Percentiles rank a stretch among this genome's conserved stretches.
Conservation (phyloP, 768 basidiomycete genomes). For the Phylloporus arenicola region DNA sequence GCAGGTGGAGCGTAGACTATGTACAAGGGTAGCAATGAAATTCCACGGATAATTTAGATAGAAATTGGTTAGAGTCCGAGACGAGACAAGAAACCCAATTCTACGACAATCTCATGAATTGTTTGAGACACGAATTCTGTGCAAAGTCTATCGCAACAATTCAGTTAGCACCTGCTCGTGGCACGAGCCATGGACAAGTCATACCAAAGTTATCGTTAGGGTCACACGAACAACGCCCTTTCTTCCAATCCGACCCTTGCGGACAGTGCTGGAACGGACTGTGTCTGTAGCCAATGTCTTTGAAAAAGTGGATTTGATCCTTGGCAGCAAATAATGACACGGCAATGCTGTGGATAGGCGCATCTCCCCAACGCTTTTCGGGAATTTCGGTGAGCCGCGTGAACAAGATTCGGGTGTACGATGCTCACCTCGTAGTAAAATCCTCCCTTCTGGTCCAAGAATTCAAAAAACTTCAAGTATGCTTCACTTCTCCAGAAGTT, state of each 20-base stretch:
- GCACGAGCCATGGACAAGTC: slow-evolving; percentile 18
- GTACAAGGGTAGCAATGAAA: too few relatives aligned
- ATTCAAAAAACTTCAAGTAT: slow-evolving; percentile 79
- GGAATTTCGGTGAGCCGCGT: slow-evolving; percentile 1
- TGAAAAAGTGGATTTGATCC: slow-evolving; percentile 91
- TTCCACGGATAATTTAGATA: not conserved
- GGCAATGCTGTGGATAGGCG: slow-evolving; percentile 87
- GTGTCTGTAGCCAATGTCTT: slow-evolving; percentile 89
- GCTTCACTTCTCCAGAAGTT: slow-evolving; percentile 81
- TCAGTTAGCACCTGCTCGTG: slow-evolving; percentile 4
- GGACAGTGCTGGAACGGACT: slow-evolving; percentile 94
- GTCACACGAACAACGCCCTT: slow-evolving; percentile 87
- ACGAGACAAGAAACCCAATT: not conserved
- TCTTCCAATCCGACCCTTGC: slow-evolving; percentile 63
- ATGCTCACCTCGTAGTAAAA: slow-evolving; percentile 77
- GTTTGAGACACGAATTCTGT: slow-evolving; percentile 25
- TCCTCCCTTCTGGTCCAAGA: slow-evolving; percentile 73
- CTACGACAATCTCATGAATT: slow-evolving; percentile 27
- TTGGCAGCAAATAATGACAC: slow-evolving; percentile 84
- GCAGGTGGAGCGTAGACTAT: too few relatives aligned
- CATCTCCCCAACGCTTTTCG: slow-evolving; percentile 85
- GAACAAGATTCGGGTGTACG: not conserved
- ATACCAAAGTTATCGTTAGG: slow-evolving; percentile 66
- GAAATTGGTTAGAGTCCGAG: too few relatives aligned
- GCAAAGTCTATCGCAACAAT: slow-evolving; percentile 17